Evolutionary conservation across 768 basidiomycete species (phyloP).

Genomic region (Panaeolus papilionaceus): DNA sequence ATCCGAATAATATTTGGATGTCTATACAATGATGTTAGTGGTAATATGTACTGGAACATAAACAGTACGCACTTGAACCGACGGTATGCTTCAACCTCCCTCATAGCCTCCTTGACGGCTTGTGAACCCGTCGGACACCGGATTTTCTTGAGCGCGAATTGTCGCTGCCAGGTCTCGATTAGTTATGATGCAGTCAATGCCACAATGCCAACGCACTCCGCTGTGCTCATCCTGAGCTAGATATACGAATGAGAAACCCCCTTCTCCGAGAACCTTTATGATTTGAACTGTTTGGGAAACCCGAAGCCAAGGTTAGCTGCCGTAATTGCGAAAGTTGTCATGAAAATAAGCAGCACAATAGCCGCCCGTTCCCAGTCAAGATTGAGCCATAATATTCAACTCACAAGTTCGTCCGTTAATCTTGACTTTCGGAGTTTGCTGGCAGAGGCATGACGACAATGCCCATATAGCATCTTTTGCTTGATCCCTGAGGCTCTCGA

Average conservation of each 20-base stretch:
- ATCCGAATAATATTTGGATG: constrained; percentile 98
- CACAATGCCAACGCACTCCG: constrained; percentile 58
- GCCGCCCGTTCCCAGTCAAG: background rate
- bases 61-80: constrained; percentile 79
- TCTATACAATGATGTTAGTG: constrained; percentile 42
- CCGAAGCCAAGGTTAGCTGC: constrained; percentile 13
- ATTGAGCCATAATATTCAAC: constrained; percentile 33
- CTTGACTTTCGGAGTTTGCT: constrained; percentile 86
- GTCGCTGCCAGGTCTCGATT: constrained; percentile 52
- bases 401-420: constrained; percentile 95
- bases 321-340: background rate
- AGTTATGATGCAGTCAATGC: constrained; percentile 2
- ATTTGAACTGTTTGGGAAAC: constrained; percentile 73
- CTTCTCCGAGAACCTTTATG: constrained; percentile 92
- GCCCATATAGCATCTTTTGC: constrained; percentile 86
- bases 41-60: background rate
- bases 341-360: background rate
- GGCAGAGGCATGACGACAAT: constrained; percentile 80
- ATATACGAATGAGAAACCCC: constrained; percentile 94
- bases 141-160: constrained; percentile 98
- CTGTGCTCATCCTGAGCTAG: constrained; percentile 86
- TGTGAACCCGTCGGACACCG: constrained; percentile 89
- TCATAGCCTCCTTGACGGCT: constrained; percentile 88
- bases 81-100: constrained; percentile 91
- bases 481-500: constrained; percentile 72